Conservation (phyloP, 495 filamentous ascomycete species). For the Cryomyces antarcticus region DNA sequence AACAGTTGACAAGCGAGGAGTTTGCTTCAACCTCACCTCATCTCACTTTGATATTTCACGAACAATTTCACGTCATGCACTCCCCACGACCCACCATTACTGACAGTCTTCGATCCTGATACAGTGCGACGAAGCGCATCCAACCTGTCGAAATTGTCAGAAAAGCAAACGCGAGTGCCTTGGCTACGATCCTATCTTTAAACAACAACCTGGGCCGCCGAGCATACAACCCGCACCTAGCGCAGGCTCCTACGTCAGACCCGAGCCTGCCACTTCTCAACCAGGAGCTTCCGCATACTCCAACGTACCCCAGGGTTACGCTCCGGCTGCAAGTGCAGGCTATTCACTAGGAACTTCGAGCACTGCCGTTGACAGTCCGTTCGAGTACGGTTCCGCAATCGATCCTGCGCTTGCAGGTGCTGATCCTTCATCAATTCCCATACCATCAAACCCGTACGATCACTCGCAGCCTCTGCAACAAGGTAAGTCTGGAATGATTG, state of each 20-base stretch:
- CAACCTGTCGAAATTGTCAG: constrained; percentile 87
- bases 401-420: constrained; percentile 52
- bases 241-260: constrained; percentile 13
- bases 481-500: not conserved
- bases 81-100: too few relatives aligned
- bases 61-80: too few relatives aligned
- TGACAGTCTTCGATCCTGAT: not conserved
- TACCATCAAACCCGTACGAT: constrained; percentile 11
- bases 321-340: constrained; percentile 36
- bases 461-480: constrained; percentile 11
- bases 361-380: constrained; percentile 6
- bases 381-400: constrained; percentile 46
- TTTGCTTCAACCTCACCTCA: too few relatives aligned
- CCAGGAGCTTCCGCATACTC: constrained; percentile 12
- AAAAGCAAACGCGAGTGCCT: constrained; percentile 96
- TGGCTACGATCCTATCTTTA: constrained; percentile 97
- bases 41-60: too few relatives aligned
- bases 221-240: constrained; percentile 59
- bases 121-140: constrained; percentile 93
- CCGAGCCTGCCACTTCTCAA: constrained; percentile 11
- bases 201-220: constrained; percentile 58
- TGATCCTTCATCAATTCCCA: constrained; percentile 12
- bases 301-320: constrained; percentile 36
- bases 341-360: constrained; percentile 20
- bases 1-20: too few relatives aligned